Evolutionary conservation across 202 grass and related monocot genomes (phyloP), one percentile per base, ranked within the genome.

Genomic region (Hordeum pubiflorum): DNA sequence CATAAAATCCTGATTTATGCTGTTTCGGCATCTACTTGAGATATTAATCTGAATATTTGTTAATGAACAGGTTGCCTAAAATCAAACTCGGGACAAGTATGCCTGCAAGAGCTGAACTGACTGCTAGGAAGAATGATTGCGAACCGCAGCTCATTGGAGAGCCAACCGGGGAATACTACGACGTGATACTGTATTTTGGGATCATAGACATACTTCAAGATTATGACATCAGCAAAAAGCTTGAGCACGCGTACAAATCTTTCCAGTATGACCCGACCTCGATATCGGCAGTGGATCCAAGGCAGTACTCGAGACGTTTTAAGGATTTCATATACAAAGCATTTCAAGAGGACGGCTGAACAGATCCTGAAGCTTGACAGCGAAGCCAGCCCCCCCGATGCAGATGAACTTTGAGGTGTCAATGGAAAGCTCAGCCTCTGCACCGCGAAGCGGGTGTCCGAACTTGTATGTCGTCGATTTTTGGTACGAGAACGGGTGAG

Each of bases 121-220:
- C 95, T 5, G 29, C 72, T 40, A 74, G 81, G 60, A 85, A 77
- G 79, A 92, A 58, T 2, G 88, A 91, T 1, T 33, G 61, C 0
- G 95, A 93, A 55, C 68, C 29, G 0, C 84, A 91, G 62, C 84
- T 98, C 14, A 82, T 85, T 13, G 90, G 92, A 36, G 92, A 98
- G 74, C 79, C 86, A 74, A 89, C 92, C 0, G 84, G 92, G 56
- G 74, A 93, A 52, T 95, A 77, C 72, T 98, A 91, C 0, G 80
- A 92, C 20, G 90, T 93, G 10, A 58, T 93, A 80, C 75, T 98
- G 43, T 87, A 91, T 75, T 98, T 98, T 43, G 95, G 95, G 79
- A 98, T 98, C 52, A 98, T 98, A 62, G 95, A 98, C 84, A 98
- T 98, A 84, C 87, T 98, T 11, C 95, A 98, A 83, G 95, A 94